phyloP scores from a whole-genome alignment of 768 basidiomycete species.

The Suillus brevipes region DNA sequence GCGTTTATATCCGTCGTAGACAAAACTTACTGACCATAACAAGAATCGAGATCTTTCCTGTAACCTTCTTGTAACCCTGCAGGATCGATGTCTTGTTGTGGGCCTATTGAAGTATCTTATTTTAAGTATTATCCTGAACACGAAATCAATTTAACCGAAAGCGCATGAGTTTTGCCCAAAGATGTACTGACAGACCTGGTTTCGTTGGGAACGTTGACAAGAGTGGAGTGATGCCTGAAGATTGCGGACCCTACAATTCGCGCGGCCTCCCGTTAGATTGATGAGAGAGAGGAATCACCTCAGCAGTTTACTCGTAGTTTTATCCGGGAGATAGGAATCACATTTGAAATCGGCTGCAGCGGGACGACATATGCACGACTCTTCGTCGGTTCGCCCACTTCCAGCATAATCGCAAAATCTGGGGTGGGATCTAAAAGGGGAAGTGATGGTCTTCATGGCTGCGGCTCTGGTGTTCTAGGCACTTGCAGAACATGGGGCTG shows the following conservation, averaged over 20 bases:
- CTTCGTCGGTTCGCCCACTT: slow-evolving; percentile 1
- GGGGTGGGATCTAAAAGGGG: slow-evolving; percentile 4
- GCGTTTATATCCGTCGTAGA: neutral
- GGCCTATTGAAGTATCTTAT: neutral
- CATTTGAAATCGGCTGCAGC: neutral
- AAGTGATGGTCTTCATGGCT: neutral
- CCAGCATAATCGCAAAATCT: slow-evolving; percentile 4
- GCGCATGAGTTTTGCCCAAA: neutral
- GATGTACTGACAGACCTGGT: neutral
- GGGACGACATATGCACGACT: neutral
- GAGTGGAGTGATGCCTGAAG: neutral
- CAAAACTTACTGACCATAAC: neutral
- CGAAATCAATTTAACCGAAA: slow-evolving; percentile 6
- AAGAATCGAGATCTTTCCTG: neutral
- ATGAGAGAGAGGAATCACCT: neutral
- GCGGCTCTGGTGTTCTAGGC: neutral
- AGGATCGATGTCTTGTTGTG: neutral
- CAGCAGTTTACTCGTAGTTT: neutral
- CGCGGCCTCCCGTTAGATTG: too few relatives aligned
- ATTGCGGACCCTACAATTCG: neutral
- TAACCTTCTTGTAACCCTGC: neutral
- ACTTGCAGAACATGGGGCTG: neutral
- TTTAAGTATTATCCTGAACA: neutral
- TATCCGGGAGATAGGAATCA: slow-evolving; percentile 1
- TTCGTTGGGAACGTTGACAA: neutral